Base-by-base conservation (phyloP, 176 grass and related monocot species). In the Chrysopogon serrulatus region DNA sequence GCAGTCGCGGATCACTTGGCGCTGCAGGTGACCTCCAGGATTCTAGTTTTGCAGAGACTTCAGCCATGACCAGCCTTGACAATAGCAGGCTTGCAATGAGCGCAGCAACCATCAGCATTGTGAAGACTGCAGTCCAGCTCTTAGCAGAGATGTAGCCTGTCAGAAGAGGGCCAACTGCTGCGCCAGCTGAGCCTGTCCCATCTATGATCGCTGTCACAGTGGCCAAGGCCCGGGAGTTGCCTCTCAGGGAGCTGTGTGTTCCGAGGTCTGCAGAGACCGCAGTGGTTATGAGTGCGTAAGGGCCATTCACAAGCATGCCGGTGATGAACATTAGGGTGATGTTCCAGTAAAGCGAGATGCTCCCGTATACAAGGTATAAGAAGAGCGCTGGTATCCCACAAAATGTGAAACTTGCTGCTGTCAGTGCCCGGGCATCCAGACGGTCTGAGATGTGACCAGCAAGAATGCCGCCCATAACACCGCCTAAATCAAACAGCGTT, bases 121-220 rank as follows among this genome's bases (percentile, higher is more conserved):
- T 70, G 82, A 88, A 92, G 47, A 92, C 90, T 23, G 86, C 78
- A 73, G 70, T 88, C 90, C 90, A 92, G 36, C 90, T 92, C 39
- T 74, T 83, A 23, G 78, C 72, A 13, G 90, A 92, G 43, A 92
- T 82, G 70, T 92, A 92, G 27, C 90, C 90, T 1, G 90, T 92
- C 70, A 92, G 72, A 83, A 92, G 69, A 12, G 90, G 90, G 2
- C 90, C 90, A 70, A 92, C 26, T 30, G 90, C 90, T 2, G 86
- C 90, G 10, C 90, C 86, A 13, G 85, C 72, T 9, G 90, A 92
- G n/a, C 90, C 86, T 10, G 90, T 92, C 19, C 86, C 90, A 19
- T 92, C 86, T 48, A 92, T 92, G 62, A 92, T 92, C 6, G 90
- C 86, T 14, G 90, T 86, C 48, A 92, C 86, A 11, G 90, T 92